Percentiles rank a stretch among this genome's conserved stretches.
Conservation (phyloP, 1,139 yeast species). For the Candida sanyaensis region DNA sequence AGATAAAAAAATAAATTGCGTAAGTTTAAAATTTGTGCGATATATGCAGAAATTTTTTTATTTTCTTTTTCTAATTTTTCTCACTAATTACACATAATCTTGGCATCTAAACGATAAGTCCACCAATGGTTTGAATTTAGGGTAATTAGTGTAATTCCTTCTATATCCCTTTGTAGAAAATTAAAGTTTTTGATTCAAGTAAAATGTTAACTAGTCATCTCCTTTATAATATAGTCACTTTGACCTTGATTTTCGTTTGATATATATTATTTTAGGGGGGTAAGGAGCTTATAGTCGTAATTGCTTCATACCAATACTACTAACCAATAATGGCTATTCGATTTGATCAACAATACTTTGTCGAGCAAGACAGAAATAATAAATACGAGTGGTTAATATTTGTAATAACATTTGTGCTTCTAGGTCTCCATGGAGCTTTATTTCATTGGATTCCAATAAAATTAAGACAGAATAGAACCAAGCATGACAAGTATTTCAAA, state of each 20-base stretch:
- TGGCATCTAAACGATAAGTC: slow-evolving; percentile 11
- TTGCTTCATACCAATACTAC: neutral
- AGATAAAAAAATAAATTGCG: neutral
- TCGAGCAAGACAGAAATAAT: slow-evolving; percentile 35
- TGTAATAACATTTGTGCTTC: slow-evolving; percentile 24
- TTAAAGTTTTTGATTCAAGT: neutral
- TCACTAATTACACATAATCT: neutral
- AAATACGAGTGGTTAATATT: slow-evolving; percentile 39
- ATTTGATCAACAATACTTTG: slow-evolving; percentile 29
- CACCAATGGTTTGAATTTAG: slow-evolving; percentile 11
- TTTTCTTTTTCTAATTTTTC: slow-evolving; percentile 1
- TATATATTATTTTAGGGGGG: too few relatives aligned
- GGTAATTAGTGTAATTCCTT: too few relatives aligned
- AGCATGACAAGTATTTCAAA: slow-evolving; percentile 20
- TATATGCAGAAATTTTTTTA: neutral
- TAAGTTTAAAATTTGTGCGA: neutral
- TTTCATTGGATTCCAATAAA: slow-evolving; percentile 44
- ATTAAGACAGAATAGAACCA: slow-evolving; percentile 15
- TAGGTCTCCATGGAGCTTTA: slow-evolving; percentile 40
- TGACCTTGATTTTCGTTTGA: too few relatives aligned
- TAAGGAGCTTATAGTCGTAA: too few relatives aligned
- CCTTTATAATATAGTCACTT: too few relatives aligned
- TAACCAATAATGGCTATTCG: slow-evolving; percentile 14
- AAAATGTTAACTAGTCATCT: too few relatives aligned
- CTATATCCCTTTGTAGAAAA: neutral